These are phyloP conservation scores for Teunomyces pallodes DNA, from an alignment of 805 yeast species.

Conservation along the genomic window DNA sequence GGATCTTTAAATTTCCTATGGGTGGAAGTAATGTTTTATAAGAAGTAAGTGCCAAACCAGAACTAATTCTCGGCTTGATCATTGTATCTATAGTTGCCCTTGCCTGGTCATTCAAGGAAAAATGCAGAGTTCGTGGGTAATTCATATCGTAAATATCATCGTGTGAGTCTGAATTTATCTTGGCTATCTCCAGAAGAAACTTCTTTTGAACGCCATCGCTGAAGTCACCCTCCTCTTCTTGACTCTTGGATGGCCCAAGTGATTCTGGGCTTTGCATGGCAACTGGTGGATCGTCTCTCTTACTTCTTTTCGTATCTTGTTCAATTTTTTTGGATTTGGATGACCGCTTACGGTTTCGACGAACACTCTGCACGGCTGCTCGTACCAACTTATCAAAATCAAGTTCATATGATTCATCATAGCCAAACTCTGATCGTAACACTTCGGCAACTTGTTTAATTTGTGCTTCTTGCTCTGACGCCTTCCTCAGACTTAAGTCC, in stretches of 20 bases:
- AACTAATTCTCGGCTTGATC: constrained; percentile 36
- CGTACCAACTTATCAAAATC: constrained; percentile 90
- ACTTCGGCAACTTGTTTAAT: constrained; percentile 76
- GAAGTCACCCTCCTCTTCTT: constrained; percentile 2
- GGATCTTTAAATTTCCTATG: constrained; percentile 1
- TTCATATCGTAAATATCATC: constrained; percentile 34
- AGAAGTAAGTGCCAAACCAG: constrained; percentile 3
- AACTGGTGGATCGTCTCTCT: not conserved
- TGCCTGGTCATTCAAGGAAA: constrained; percentile 38
- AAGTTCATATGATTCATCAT: constrained; percentile 49
- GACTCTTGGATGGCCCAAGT: not conserved
- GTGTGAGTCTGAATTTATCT: constrained; percentile 30
- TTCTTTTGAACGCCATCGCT: constrained; percentile 2
- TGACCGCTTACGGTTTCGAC: constrained; percentile 80
- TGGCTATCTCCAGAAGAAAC: constrained; percentile 37
- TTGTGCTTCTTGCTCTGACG: constrained; percentile 87
- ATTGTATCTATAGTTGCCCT: constrained; percentile 48
- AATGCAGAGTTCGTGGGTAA: constrained; percentile 27
- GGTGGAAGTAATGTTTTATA: constrained; percentile 1
- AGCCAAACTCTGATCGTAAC: constrained; percentile 75
- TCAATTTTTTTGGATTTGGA: constrained; percentile 25
- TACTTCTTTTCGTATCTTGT: constrained; percentile 7
- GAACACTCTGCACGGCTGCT: constrained; percentile 90
- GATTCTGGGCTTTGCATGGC: not conserved
- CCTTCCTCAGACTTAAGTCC: constrained; percentile 64